Conservation (phyloP, 305 asterid species). For the Vinca major region DNA sequence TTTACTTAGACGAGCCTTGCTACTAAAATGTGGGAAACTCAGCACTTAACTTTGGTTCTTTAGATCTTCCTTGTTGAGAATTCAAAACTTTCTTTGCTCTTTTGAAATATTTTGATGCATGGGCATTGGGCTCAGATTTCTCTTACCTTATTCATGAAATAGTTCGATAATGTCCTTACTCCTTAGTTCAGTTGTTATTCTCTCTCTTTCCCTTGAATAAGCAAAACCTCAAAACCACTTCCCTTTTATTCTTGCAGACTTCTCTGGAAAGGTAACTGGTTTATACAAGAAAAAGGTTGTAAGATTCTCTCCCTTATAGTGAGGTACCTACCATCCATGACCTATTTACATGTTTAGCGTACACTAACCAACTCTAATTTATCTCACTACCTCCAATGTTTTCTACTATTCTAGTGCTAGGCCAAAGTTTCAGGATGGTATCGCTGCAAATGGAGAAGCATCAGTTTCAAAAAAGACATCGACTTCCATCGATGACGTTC, state of each 20-base stretch:
- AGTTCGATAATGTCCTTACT: background rate
- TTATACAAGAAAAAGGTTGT: slow-evolving; percentile 86
- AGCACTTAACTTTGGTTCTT: background rate
- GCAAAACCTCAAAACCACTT: slow-evolving; percentile 1
- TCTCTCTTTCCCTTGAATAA: background rate
- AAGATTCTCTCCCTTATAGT: slow-evolving; percentile 75
- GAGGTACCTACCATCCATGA: slow-evolving; percentile 47
- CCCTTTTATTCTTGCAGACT: slow-evolving; percentile 43
- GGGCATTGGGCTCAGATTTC: background rate
- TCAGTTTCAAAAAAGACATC: slow-evolving; percentile 49
- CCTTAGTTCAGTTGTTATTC: background rate
- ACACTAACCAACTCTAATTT: slow-evolving; percentile 6
- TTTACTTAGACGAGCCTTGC: background rate
- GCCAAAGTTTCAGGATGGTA: slow-evolving; percentile 45
- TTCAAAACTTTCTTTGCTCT: slow-evolving; percentile 1
- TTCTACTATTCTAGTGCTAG: slow-evolving; percentile 53
- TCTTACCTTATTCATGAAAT: background rate
- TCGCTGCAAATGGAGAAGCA: slow-evolving; percentile 37
- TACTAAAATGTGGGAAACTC: background rate
- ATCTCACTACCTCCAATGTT: slow-evolving; percentile 18
- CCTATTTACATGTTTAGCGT: slow-evolving; percentile 16
- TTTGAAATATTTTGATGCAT: background rate
- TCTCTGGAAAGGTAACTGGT: slow-evolving; percentile 91
- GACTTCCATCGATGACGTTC: slow-evolving; percentile 57
- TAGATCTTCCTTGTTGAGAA: background rate